A percentile compares a stretch with the other conserved stretches of the same genome.
Conservation (phyloP, 2,329 filamentous ascomycete species). For the Cercospora beticola region DNA sequence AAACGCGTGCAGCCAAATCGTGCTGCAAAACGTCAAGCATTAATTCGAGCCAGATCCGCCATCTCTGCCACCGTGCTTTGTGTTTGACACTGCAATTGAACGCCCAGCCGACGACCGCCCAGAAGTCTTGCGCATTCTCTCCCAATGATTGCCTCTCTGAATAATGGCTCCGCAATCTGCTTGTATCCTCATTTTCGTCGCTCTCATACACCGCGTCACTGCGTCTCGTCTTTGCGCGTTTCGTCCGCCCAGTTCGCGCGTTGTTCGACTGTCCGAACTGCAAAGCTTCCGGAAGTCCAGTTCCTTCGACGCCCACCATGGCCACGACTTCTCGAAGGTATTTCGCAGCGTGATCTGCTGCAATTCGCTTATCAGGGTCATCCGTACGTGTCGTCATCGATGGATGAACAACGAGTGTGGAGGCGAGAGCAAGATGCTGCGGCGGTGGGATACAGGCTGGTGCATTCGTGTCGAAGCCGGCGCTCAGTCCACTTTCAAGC, state of each 20-base stretch:
- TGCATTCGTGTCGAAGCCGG: slow-evolving; percentile 48
- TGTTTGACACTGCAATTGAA: slow-evolving; percentile 82
- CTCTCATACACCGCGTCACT: slow-evolving; percentile 1
- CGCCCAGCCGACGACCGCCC: slow-evolving; percentile 85
- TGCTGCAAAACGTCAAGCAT: slow-evolving; percentile 75
- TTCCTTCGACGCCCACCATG: slow-evolving; percentile 67
- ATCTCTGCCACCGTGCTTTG: slow-evolving; percentile 74
- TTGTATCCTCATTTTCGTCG: slow-evolving; percentile 44
- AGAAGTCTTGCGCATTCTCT: slow-evolving; percentile 79
- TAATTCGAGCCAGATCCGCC: slow-evolving; percentile 76
- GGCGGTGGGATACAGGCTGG: slow-evolving; percentile 66
- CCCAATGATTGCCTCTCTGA: slow-evolving; percentile 68
- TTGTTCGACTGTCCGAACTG: slow-evolving; percentile 51
- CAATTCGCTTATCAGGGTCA: slow-evolving; percentile 59
- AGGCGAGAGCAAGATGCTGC: slow-evolving; percentile 72
- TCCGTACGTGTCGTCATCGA: slow-evolving; percentile 70
- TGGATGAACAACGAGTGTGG: slow-evolving; percentile 80
- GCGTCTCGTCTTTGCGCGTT: slow-evolving; percentile 21
- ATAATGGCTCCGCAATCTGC: slow-evolving; percentile 58
- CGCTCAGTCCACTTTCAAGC: slow-evolving; percentile 61
- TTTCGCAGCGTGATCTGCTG: slow-evolving; percentile 65
- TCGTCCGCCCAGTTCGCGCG: slow-evolving; percentile 17
- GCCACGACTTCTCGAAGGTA: slow-evolving; percentile 68
- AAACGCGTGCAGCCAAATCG: slow-evolving; percentile 61
- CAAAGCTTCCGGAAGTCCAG: slow-evolving; percentile 71